Evolutionary conservation across 1,284 basidiomycete species (phyloP).

Genomic region (Ceratobasidium sp.): DNA sequence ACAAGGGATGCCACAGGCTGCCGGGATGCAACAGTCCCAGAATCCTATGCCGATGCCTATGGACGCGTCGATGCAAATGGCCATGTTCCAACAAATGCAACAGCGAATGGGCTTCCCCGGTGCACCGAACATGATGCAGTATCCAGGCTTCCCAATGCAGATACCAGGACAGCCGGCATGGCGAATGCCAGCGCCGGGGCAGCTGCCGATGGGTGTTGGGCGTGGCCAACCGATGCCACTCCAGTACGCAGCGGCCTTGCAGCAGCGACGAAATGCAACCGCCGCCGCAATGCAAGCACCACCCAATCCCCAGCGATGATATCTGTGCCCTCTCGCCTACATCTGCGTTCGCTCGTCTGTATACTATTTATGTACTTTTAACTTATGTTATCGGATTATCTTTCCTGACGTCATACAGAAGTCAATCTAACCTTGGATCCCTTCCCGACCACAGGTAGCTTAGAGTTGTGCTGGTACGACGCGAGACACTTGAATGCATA

Average conservation of each 20-base stretch:
- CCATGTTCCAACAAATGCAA: slow-evolving; percentile 25
- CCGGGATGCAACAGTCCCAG: slow-evolving; percentile 25
- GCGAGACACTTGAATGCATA: slow-evolving; percentile 6
- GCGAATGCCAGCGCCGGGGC: slow-evolving; percentile 30
- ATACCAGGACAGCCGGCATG: slow-evolving; percentile 31
- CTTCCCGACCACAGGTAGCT: neutral
- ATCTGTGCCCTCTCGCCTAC: neutral
- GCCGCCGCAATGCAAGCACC: slow-evolving; percentile 36
- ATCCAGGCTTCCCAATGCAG: slow-evolving; percentile 25
- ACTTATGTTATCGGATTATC: slow-evolving; percentile 15
- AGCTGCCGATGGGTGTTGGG: slow-evolving; percentile 34
- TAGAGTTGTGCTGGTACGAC: neutral
- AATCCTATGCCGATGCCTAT: slow-evolving; percentile 21
- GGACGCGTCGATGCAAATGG: slow-evolving; percentile 31
- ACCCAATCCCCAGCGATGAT: slow-evolving; percentile 34
- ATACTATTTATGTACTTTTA: slow-evolving; percentile 5
- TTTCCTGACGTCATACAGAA: slow-evolving; percentile 10
- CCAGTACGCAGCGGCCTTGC: slow-evolving; percentile 13
- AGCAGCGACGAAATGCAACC: slow-evolving; percentile 17
- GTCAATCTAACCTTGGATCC: neutral
- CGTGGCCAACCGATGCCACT: slow-evolving; percentile 12
- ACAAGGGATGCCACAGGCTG: slow-evolving; percentile 9
- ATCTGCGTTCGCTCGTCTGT: neutral
- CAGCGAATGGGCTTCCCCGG: slow-evolving; percentile 25
- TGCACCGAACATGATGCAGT: slow-evolving; percentile 32